Conservation (phyloP, 2,329 filamentous ascomycete species). For the Claviceps pazoutovae region DNA sequence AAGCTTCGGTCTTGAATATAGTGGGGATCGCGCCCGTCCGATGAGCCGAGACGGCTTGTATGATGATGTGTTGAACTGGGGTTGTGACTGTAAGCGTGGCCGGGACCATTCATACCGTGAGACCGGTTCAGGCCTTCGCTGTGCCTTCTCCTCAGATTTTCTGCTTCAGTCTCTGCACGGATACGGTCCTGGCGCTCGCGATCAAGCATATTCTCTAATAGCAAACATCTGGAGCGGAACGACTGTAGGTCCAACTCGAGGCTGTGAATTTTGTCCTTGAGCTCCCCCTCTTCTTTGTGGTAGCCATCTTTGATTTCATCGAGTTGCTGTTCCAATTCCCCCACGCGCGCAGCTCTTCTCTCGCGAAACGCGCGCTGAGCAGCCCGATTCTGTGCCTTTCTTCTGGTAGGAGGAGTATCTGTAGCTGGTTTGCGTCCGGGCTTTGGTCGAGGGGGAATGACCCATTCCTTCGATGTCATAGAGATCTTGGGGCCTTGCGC, state of each 20-base stretch:
- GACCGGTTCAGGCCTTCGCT: slow-evolving; percentile 16
- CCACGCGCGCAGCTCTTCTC: slow-evolving; percentile 69
- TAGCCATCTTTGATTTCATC: slow-evolving; percentile 45
- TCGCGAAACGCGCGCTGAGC: slow-evolving; percentile 87
- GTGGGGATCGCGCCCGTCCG: slow-evolving; percentile 13
- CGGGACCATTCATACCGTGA: slow-evolving; percentile 13
- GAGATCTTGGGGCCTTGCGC: slow-evolving; percentile 34
- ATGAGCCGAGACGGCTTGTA: slow-evolving; percentile 14
- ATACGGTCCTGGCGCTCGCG: slow-evolving; percentile 38
- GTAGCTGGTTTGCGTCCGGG: slow-evolving; percentile 89
- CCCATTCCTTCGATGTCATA: slow-evolving; percentile 74
- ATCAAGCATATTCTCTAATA: slow-evolving; percentile 49
- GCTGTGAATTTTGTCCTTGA: slow-evolving; percentile 40
- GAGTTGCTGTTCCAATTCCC: slow-evolving; percentile 56
- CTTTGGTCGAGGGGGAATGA: slow-evolving; percentile 71
- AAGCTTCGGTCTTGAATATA: slow-evolving; percentile 25
- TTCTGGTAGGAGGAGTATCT: slow-evolving; percentile 82
- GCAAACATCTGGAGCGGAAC: slow-evolving; percentile 46
- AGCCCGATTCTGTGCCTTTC: slow-evolving; percentile 86
- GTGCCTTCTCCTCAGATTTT: slow-evolving; percentile 19
- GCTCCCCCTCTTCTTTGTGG: slow-evolving; percentile 41
- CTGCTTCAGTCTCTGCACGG: slow-evolving; percentile 27
- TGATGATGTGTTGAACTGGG: slow-evolving; percentile 11
- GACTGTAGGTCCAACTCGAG: slow-evolving; percentile 55
- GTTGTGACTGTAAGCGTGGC: slow-evolving; percentile 15